phyloP scores from a whole-genome alignment of 352 stramenopile genomes.

The Phytophthora colocasiae region DNA sequence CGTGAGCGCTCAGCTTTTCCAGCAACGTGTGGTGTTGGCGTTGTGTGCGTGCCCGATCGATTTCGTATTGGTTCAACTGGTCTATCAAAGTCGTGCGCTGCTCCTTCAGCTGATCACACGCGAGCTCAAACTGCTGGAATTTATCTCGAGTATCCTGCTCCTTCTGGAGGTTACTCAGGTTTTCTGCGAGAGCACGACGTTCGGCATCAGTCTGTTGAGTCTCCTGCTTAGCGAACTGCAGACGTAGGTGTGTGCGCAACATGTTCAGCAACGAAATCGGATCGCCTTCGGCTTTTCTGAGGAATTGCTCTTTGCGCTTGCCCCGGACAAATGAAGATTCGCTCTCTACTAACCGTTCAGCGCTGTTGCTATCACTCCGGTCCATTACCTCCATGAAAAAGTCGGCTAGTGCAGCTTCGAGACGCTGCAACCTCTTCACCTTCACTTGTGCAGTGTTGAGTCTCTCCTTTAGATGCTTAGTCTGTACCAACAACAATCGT shows the following conservation, averaged over 20 bases:
- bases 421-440: slow-evolving; percentile 61
- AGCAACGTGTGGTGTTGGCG: slow-evolving; percentile 47
- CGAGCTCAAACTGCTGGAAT: slow-evolving; percentile 43
- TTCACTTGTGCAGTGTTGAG: slow-evolving; percentile 74
- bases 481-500: slow-evolving; percentile 22
- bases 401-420: slow-evolving; percentile 74
- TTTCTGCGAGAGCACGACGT: slow-evolving; percentile 35
- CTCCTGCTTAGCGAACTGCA: slow-evolving; percentile 64
- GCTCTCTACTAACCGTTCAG: slow-evolving; percentile 14
- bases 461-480: slow-evolving; percentile 69
- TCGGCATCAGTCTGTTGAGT: slow-evolving; percentile 40
- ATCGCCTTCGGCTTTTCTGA: slow-evolving; percentile 66
- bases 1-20: slow-evolving; percentile 34
- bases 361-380: slow-evolving; percentile 31
- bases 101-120: slow-evolving; percentile 27
- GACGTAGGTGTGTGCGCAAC: slow-evolving; percentile 70
- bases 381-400: slow-evolving; percentile 81
- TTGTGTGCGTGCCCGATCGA: slow-evolving; percentile 34
- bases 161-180: slow-evolving; percentile 42
- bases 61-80: slow-evolving; percentile 42
- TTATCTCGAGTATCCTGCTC: slow-evolving; percentile 47
- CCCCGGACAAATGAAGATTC: slow-evolving; percentile 50
- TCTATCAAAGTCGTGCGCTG: slow-evolving; percentile 37
- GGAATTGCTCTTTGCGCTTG: slow-evolving; percentile 64
- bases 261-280: slow-evolving; percentile 75